Percentiles rank a stretch among this genome's conserved stretches.
Evolutionary conservation across 139 green algal species (phyloP).

Genomic region (Marvania coccoides): DNA sequence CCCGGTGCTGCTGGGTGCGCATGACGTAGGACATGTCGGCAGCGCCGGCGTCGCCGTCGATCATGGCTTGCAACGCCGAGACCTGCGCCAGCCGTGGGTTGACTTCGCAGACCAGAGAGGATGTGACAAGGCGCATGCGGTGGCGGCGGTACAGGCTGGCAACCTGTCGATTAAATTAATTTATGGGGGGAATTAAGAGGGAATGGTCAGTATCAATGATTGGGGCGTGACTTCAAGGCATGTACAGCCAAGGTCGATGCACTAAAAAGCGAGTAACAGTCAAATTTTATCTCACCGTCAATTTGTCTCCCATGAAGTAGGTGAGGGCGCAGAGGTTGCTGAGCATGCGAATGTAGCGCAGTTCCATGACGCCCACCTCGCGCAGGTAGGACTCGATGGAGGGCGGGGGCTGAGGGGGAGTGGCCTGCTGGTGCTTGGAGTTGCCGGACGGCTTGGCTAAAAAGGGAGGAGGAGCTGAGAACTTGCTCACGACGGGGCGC

Average conservation of each 20-base stretch:
- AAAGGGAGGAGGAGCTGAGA: neutral
- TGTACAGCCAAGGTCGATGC: too few relatives aligned
- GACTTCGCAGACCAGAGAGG: slow-evolving; percentile 49
- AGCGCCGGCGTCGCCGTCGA: slow-evolving; percentile 64
- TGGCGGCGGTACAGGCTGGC: slow-evolving; percentile 24
- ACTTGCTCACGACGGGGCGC: neutral
- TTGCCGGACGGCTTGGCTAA: neutral
- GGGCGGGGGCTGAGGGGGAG: slow-evolving; percentile 19
- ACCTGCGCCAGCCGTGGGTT: slow-evolving; percentile 15
- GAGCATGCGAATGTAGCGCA: slow-evolving; percentile 50
- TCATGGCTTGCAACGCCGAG: slow-evolving; percentile 29
- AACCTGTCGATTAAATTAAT: slow-evolving; percentile 12
- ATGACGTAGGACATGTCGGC: neutral
- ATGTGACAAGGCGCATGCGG: slow-evolving; percentile 58
- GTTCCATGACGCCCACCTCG: slow-evolving; percentile 42
- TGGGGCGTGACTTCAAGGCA: too few relatives aligned
- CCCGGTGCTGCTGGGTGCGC: neutral
- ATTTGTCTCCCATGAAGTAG: slow-evolving; percentile 46
- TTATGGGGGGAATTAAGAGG: too few relatives aligned
- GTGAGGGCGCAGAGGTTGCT: slow-evolving; percentile 43
- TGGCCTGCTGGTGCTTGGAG: too few relatives aligned
- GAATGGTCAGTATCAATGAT: too few relatives aligned
- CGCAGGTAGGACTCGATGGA: slow-evolving; percentile 49
- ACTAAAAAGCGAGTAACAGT: neutral
- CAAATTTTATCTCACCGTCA: slow-evolving; percentile 21